Evolutionary conservation across 2,329 filamentous ascomycete species (phyloP).

Genomic region (Fusarium dimerum): DNA sequence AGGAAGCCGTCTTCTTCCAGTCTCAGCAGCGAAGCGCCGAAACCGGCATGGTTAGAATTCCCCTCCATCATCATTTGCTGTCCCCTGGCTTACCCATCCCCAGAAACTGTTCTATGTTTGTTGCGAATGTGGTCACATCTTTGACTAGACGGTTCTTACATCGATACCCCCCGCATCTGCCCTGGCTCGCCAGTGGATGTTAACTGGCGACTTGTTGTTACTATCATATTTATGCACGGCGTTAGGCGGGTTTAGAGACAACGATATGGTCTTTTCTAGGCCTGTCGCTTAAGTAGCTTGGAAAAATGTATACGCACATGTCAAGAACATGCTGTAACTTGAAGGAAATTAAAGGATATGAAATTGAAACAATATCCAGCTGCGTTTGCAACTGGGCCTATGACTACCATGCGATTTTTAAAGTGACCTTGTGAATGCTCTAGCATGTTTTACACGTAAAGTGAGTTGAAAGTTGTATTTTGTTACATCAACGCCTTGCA

Average conservation of each 20-base stretch:
- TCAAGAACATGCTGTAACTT: background rate
- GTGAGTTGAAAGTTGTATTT: constrained; percentile 28
- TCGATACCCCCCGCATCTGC: constrained; percentile 24
- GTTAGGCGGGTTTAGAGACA: constrained; percentile 19
- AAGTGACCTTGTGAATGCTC: constrained; percentile 7
- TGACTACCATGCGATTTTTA: background rate
- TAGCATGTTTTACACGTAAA: background rate
- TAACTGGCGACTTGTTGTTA: constrained; percentile 9
- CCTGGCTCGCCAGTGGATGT: background rate
- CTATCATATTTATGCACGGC: constrained; percentile 22
- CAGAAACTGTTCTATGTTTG: constrained; percentile 95
- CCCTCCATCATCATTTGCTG: background rate
- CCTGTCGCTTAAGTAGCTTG: constrained; percentile 8
- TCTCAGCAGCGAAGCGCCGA: constrained; percentile 96
- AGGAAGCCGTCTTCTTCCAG: constrained; percentile 97
- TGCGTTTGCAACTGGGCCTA: constrained; percentile 8
- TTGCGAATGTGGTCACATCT: constrained; percentile 90
- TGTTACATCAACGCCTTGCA: constrained; percentile 37
- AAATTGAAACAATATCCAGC: constrained; percentile 2
- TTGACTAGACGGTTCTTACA: constrained; percentile 48
- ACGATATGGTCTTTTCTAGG: constrained; percentile 12
- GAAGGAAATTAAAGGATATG: background rate
- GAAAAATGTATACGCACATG: constrained; percentile 17
- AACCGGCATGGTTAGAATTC: constrained; percentile 86
- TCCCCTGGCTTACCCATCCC: constrained; percentile 3